A percentile compares a stretch with the other conserved stretches of the same genome.
Evolutionary conservation across 495 filamentous ascomycete species (phyloP).

Genomic region (Bryoglossum gracile): DNA sequence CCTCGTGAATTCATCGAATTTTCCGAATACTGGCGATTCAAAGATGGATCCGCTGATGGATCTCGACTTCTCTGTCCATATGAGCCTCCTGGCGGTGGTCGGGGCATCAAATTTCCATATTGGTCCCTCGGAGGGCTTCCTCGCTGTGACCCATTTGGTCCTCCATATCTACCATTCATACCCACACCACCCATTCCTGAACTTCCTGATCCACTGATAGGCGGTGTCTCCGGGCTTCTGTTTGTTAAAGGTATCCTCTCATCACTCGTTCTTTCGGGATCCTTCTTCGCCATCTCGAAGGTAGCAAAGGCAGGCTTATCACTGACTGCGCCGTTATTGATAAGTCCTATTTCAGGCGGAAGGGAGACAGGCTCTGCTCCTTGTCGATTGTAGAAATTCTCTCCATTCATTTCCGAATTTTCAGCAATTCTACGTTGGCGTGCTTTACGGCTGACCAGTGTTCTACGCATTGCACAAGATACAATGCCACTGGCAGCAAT

Average conservation of each 20-base stretch:
- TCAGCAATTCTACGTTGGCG: constrained; percentile 85
- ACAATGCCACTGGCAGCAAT: constrained; percentile 77
- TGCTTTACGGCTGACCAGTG: constrained; percentile 85
- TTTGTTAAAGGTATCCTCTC: constrained; percentile 79
- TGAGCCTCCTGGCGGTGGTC: constrained; percentile 27
- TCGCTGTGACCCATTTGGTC: constrained; percentile 17
- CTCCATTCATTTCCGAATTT: constrained; percentile 91
- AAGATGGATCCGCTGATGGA: constrained; percentile 21
- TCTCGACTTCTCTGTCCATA: constrained; percentile 19
- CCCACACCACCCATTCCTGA: constrained; percentile 19
- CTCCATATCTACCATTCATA: constrained; percentile 19
- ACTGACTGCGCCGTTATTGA: constrained; percentile 36
- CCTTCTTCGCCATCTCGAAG: constrained; percentile 58
- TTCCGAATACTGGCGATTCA: constrained; percentile 51
- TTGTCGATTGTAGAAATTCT: constrained; percentile 80
- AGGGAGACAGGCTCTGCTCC: constrained; percentile 40
- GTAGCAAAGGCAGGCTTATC: constrained; percentile 72
- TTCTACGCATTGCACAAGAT: constrained; percentile 95
- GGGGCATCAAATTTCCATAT: constrained; percentile 57
- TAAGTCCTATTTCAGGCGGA: constrained; percentile 43
- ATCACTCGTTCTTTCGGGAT: constrained; percentile 51
- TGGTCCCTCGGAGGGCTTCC: constrained; percentile 46
- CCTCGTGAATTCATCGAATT: constrained; percentile 51
- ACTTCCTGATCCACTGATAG: constrained; percentile 30
- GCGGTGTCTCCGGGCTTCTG: constrained; percentile 44